Conservation (phyloP, 2,329 filamentous ascomycete genomes). For the Emmonsiellopsis sp. region DNA sequence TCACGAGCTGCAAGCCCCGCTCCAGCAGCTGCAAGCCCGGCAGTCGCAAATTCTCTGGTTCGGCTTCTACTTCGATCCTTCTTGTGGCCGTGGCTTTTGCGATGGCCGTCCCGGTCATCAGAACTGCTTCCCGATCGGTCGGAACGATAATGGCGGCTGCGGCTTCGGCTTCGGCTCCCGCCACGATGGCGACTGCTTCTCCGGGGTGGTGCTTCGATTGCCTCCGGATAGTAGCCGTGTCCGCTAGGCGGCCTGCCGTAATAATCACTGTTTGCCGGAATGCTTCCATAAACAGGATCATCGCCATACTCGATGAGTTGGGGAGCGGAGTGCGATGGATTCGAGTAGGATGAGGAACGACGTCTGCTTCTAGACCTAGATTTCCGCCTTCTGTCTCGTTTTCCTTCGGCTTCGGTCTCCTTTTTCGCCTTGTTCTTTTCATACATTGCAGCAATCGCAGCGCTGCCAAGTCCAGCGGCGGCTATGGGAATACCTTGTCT, state of each 20-base stretch:
- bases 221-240: constrained; percentile 25
- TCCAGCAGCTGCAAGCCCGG: constrained; percentile 49
- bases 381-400: constrained; percentile 32
- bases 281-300: constrained; percentile 52
- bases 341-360: constrained; percentile 32
- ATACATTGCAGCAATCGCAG: constrained; percentile 53
- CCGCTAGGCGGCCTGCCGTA: constrained; percentile 34
- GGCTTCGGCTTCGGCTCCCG: constrained; percentile 40
- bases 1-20: constrained; percentile 51
- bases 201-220: constrained; percentile 20
- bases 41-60: constrained; percentile 41
- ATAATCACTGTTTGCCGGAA: constrained; percentile 35
- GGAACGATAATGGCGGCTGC: constrained; percentile 28
- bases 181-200: constrained; percentile 29
- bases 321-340: constrained; percentile 34
- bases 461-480: constrained; percentile 52
- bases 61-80: constrained; percentile 28
- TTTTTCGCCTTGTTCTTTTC: constrained; percentile 55
- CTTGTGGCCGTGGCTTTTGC: constrained; percentile 21
- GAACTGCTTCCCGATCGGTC: constrained; percentile 27
- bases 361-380: constrained; percentile 37
- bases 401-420: constrained; percentile 40
- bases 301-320: constrained; percentile 56
- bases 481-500: constrained; percentile 51
- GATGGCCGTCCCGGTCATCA: constrained; percentile 26